Base-by-base conservation (phyloP, 306 rosid species). In the Begonia loranthoides region DNA sequence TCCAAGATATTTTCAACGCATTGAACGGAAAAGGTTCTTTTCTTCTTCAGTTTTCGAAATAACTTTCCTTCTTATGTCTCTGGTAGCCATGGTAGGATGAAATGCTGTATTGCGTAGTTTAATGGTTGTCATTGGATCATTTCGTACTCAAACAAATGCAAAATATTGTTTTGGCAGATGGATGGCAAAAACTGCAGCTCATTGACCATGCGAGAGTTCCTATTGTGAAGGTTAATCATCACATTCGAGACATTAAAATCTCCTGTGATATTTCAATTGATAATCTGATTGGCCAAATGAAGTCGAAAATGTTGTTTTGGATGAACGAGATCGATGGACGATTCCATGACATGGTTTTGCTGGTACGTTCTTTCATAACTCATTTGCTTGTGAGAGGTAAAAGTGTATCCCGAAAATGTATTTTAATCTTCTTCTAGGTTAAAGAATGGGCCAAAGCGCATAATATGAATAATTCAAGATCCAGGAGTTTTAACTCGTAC, bases 401-500 rank as follows among this genome's bases (percentile, higher is more conserved):
- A 63, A 58, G 50, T 69, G 45, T 57, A 62, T 58, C 52, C 43
- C 52, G 53, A 56, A 67, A 71, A 71, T 61, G 49, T 56, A 63
- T 49, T 57, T 71, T 67, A 51, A 60, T 59, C 62, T 62, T 80
- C 41, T 56, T 74, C 81, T 74, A 90, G 99, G 94, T 90, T 48
- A 90, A 90, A 74, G 87, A 90, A 73, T 89, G 97, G 97, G 97
- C 95, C 17, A 89, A 82, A 82, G 72, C 79, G 15, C 90, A 85
- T 53, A 74, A 72, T 41, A 84, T 89, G 50, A 89, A 89, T 68
- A 73, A 77, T 66, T 63, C 97, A 43, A 82, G 46, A 70, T 13
- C 60, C 19, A 95, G 97, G 60, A 71, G 81, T 59, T 77, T 89
- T 79, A 84, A 79, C 55, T 89, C 97, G n/a, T 90, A 80, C 74